These are phyloP conservation scores for Amanita subjunquillea DNA, from an alignment of 768 basidiomycete species.

Conservation along the genomic window DNA sequence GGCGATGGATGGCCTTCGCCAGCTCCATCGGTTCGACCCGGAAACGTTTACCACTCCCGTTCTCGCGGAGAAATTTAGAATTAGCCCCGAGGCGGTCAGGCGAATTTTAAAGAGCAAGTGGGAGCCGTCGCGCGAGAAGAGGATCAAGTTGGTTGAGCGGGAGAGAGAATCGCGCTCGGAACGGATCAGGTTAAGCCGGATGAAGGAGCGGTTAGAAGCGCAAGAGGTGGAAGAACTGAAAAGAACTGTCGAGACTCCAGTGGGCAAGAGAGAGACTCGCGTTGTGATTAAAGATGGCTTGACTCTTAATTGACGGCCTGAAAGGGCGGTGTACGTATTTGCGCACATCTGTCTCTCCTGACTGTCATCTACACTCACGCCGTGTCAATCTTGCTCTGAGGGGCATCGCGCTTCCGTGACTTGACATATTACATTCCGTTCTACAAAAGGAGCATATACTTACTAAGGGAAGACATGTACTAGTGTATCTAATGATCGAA, in stretches of 20 bases:
- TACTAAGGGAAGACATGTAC: background rate
- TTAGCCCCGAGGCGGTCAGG: conserved; percentile 74
- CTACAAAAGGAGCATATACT: background rate
- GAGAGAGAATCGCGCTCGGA: conserved; percentile 37
- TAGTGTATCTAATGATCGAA: background rate
- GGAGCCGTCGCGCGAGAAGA: conserved; percentile 47
- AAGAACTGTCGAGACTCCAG: background rate
- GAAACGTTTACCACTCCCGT: conserved; percentile 52
- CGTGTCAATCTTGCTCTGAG: background rate
- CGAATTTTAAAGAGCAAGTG: conserved; percentile 73
- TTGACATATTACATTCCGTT: background rate
- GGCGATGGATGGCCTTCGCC: conserved; percentile 74
- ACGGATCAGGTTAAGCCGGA: conserved; percentile 23
- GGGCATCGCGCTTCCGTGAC: background rate
- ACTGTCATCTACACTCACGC: background rate
- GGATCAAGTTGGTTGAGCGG: conserved; percentile 34
- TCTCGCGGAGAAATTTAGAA: conserved; percentile 68
- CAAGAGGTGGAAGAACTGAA: conserved; percentile 19
- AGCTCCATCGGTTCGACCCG: conserved; percentile 55
- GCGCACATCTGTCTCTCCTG: background rate
- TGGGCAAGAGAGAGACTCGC: conserved; percentile 6
- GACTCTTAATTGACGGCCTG: conserved; percentile 19
- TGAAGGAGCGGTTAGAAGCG: conserved; percentile 33
- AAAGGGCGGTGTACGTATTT: background rate
- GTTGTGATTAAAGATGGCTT: conserved; percentile 24